A percentile compares a stretch with the other conserved stretches of the same genome.
phyloP scores from a whole-genome alignment of 2,329 filamentous ascomycete genomes.

The Colletotrichum limetticola region DNA sequence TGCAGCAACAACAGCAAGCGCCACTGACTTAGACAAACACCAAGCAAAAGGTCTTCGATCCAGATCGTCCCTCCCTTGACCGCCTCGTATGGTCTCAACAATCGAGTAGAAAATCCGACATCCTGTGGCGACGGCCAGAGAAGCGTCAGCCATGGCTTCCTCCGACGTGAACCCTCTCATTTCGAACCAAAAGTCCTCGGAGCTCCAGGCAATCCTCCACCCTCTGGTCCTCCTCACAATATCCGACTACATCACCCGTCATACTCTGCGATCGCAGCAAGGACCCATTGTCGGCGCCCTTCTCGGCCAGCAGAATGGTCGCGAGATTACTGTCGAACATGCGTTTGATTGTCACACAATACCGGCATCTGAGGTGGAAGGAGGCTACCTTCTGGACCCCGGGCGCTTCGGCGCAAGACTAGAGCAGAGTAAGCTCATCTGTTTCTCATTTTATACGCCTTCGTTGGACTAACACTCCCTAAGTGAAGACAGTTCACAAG shows the following conservation, averaged over 20 bases:
- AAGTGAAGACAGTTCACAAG: conserved; percentile 91
- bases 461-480: conserved; percentile 18
- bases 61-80: too few species aligned
- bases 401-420: conserved; percentile 82
- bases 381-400: conserved; percentile 71
- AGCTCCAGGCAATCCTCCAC: conserved; percentile 87
- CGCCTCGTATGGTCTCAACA: conserved; percentile 5
- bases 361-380: conserved; percentile 56
- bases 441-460: not conserved
- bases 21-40: not conserved
- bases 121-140: conserved; percentile 22
- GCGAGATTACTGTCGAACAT: conserved; percentile 91
- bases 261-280: conserved; percentile 79
- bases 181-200: conserved; percentile 73
- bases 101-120: not conserved
- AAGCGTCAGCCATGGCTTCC: conserved; percentile 57
- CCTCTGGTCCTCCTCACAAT: conserved; percentile 96
- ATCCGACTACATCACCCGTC: conserved; percentile 94
- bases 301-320: conserved; percentile 91
- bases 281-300: conserved; percentile 87
- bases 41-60: too few species aligned
- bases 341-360: conserved; percentile 83
- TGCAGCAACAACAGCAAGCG: not conserved
- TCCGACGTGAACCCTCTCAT: conserved; percentile 65
- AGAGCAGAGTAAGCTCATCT: conserved; percentile 77